These are phyloP conservation scores for Annulohypoxylon nitens DNA, from an alignment of 495 filamentous ascomycete species.

Conservation along the genomic window DNA sequence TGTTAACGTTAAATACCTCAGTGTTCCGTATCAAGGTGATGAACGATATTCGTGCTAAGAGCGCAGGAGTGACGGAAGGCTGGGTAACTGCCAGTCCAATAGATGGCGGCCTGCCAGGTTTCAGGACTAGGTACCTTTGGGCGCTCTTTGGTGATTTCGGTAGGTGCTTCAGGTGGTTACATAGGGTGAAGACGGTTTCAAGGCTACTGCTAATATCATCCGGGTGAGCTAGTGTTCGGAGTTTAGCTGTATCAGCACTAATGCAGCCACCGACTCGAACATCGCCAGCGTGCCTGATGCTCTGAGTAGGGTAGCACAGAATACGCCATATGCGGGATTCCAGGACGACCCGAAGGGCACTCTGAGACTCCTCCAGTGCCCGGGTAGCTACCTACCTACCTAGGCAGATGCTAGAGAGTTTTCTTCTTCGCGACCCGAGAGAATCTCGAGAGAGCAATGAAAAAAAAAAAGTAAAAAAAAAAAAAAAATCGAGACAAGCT, in stretches of 20 bases:
- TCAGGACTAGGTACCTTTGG: too few relatives aligned
- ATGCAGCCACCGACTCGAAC: not conserved
- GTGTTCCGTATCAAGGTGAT: too few relatives aligned
- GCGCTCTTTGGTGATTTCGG: too few relatives aligned
- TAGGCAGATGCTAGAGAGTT: not conserved
- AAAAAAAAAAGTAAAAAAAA: constrained; percentile 42
- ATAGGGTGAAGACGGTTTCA: not conserved
- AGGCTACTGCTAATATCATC: not conserved
- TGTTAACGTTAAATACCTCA: not conserved
- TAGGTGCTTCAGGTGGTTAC: too few relatives aligned
- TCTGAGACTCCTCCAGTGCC: too few relatives aligned
- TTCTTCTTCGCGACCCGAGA: constrained; percentile 34
- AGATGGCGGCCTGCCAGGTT: too few relatives aligned
- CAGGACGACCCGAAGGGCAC: too few relatives aligned
- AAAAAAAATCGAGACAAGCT: constrained; percentile 12
- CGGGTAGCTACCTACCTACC: not conserved
- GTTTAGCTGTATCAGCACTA: not conserved
- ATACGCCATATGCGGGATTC: not conserved
- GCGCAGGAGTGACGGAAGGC: too few relatives aligned
- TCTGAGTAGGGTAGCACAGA: not conserved
- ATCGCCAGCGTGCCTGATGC: not conserved
- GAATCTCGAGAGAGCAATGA: constrained; percentile 22
- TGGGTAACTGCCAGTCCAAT: too few relatives aligned
- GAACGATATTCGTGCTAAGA: too few relatives aligned
- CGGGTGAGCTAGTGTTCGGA: not conserved